A percentile compares a stretch with the other conserved stretches of the same genome.
These are phyloP conservation scores for Colletotrichum cuscutae DNA, from an alignment of 2,329 filamentous ascomycete genomes.

Conservation along the genomic window DNA sequence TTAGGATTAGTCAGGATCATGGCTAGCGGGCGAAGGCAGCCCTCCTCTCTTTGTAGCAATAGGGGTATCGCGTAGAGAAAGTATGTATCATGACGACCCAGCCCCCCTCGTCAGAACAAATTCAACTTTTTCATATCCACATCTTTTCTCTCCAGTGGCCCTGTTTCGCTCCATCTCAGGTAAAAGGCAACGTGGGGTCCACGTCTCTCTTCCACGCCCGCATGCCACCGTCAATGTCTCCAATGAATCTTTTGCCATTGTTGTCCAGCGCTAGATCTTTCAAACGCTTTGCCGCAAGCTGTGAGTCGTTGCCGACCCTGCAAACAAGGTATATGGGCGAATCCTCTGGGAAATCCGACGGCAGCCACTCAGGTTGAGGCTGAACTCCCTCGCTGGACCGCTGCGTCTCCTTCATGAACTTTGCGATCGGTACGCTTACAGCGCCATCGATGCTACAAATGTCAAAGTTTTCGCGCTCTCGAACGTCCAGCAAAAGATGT, in stretches of 20 bases:
- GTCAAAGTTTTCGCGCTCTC: conserved; percentile 86
- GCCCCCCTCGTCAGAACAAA: conserved; percentile 42
- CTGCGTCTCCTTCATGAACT: conserved; percentile 66
- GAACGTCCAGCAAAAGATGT: conserved; percentile 81
- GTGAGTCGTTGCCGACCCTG: conserved; percentile 81
- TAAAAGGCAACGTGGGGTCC: conserved; percentile 67
- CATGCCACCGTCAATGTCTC: conserved; percentile 78
- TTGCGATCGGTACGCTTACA: conserved; percentile 71
- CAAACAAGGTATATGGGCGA: conserved; percentile 78
- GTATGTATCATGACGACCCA: conserved; percentile 40
- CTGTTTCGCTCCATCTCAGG: conserved; percentile 44
- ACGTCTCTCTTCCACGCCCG: conserved; percentile 77
- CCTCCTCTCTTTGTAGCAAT: conserved; percentile 27
- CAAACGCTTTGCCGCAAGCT: conserved; percentile 73
- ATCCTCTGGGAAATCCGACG: conserved; percentile 48
- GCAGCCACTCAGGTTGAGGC: conserved; percentile 49
- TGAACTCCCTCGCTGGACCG: conserved; percentile 32
- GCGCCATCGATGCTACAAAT: conserved; percentile 81
- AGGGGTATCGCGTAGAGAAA: conserved; percentile 24
- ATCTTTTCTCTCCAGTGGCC: neutral
- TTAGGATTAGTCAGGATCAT: conserved; percentile 24
- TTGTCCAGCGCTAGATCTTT: conserved; percentile 67
- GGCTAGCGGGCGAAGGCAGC: conserved; percentile 27
- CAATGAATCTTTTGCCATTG: conserved; percentile 67
- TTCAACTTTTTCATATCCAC: neutral